Evolutionary conservation across 148 eudicot species (phyloP), one percentile per base, ranked within the genome.

Genomic region (Spergularia marina): DNA sequence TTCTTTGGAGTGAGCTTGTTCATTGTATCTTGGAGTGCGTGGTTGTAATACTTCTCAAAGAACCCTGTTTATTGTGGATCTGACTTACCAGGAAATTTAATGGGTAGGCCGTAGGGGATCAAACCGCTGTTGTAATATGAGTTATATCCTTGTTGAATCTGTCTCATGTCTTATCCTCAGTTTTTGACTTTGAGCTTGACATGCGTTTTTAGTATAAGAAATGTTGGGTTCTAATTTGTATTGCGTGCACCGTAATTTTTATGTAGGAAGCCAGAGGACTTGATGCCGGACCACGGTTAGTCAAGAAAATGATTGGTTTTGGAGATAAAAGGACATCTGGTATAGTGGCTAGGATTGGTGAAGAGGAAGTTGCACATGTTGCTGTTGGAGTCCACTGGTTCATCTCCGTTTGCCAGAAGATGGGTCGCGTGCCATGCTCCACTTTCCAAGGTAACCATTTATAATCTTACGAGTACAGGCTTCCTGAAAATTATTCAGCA

Each of bases 311-410:
- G 80, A 66, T 87, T 39, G 96, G 98, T n/a, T 91, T 85, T 81
- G 98, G 98, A 78, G 98, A 94, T 82, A 75, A 74, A 51, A 79
- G 88, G 72, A 90, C 98, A 67, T 89, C 98, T 13, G 87, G 78
- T 69, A 86, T 94, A 73, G 98, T 94, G 78, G 86, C 87, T 47
- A 87, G 74, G 79, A 94, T 94, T 72, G 91, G 91, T 34, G 92
- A 91, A 54, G 98, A 94, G 81, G 98, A 94, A 82, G 88, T 94
- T 72, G 97, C 97, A 47, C 97, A 94, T 82, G 98, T 91, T 77
- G 98, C 97, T 39, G 97, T 94, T 77, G 98, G 98, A 64, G 91
- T 90, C 77, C 78, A 81, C 79, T 94, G 98, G 98, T 94, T 94
- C 55, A 70, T 89, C 23, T 86, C 84, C 15, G 84, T 94, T 34